These are phyloP conservation scores for Saccharomycopsis crataegensis DNA, from an alignment of 1,139 yeast genomes.

Conservation along the genomic window DNA sequence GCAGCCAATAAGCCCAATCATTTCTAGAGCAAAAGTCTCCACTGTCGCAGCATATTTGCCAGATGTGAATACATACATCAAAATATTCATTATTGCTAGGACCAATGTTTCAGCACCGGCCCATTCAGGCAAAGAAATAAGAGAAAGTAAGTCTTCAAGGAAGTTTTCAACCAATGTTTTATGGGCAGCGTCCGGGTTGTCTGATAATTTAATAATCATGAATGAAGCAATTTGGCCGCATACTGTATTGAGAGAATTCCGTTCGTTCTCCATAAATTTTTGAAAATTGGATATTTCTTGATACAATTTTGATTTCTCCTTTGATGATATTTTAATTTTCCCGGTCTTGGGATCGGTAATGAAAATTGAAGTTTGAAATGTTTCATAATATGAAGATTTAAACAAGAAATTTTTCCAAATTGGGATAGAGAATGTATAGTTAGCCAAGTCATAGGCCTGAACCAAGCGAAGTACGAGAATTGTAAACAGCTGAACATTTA, in stretches of 20 bases:
- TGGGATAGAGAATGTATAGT: slow-evolving; percentile 21
- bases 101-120: slow-evolving; percentile 48
- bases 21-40: slow-evolving; percentile 42
- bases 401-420: slow-evolving; percentile 15
- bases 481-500: slow-evolving; percentile 42
- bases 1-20: slow-evolving; percentile 49
- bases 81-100: slow-evolving; percentile 34
- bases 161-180: slow-evolving; percentile 43
- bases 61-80: slow-evolving; percentile 30
- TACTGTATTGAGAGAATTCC: slow-evolving; percentile 18
- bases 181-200: slow-evolving; percentile 32
- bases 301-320: slow-evolving; percentile 20
- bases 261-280: slow-evolving; percentile 7
- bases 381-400: slow-evolving; percentile 11
- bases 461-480: slow-evolving; percentile 39
- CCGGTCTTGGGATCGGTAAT: slow-evolving; percentile 17
- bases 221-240: slow-evolving; percentile 35
- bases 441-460: slow-evolving; percentile 33
- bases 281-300: slow-evolving; percentile 13
- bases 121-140: slow-evolving; percentile 53
- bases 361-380: slow-evolving; percentile 11
- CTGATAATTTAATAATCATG: slow-evolving; percentile 34
- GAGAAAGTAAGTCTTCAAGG: slow-evolving; percentile 45
- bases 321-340: slow-evolving; percentile 15
- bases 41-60: slow-evolving; percentile 29